These are phyloP conservation scores for Monilinia fructicola DNA, from an alignment of 2,329 filamentous ascomycete genomes.

Conservation along the genomic window DNA sequence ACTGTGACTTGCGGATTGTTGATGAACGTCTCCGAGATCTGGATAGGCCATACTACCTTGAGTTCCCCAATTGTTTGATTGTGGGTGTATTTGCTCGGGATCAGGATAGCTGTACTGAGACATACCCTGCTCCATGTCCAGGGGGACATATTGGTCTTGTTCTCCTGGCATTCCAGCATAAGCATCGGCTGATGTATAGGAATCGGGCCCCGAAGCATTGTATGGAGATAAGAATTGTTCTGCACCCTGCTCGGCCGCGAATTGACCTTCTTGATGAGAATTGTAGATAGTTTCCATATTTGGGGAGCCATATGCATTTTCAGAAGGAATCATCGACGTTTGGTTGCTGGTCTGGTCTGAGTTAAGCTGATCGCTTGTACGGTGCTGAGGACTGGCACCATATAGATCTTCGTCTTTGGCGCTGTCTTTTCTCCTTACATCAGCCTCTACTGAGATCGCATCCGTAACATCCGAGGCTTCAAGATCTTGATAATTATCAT, in stretches of 20 bases:
- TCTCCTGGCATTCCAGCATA: background rate
- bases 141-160: background rate
- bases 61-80: constrained; percentile 11
- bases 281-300: background rate
- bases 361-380: background rate
- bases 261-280: background rate
- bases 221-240: background rate
- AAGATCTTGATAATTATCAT: background rate
- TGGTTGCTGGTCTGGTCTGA: background rate
- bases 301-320: background rate
- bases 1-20: constrained; percentile 2
- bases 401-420: constrained; percentile 28
- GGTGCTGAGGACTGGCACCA: constrained; percentile 27
- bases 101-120: constrained; percentile 21
- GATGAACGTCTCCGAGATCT: constrained; percentile 21
- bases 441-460: background rate
- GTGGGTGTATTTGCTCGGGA: constrained; percentile 21
- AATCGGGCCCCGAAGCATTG: background rate
- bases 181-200: background rate
- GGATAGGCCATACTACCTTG: constrained; percentile 30
- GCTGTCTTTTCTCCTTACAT: background rate
- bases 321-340: background rate
- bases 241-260: background rate
- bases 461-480: background rate
- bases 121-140: background rate